These are phyloP conservation scores for Phialemoniopsis sp. DNA, from an alignment of 2,329 filamentous ascomycete species.

Conservation along the genomic window DNA sequence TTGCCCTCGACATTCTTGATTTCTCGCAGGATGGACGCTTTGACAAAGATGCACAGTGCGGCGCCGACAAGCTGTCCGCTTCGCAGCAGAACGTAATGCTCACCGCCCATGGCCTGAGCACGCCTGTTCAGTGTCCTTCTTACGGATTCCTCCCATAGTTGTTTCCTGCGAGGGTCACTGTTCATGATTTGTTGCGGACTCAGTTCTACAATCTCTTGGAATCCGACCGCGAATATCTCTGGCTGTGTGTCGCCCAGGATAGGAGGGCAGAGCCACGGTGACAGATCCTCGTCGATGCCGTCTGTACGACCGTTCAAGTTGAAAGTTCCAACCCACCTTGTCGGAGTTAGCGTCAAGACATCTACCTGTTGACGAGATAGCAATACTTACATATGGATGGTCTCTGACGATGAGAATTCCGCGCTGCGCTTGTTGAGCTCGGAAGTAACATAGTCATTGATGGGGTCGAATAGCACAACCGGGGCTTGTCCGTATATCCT, in stretches of 20 bases:
- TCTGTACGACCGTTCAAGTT: constrained; percentile 87
- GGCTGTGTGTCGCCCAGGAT: constrained; percentile 59
- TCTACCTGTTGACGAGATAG: neutral
- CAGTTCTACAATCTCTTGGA: constrained; percentile 97
- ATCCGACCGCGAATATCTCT: constrained; percentile 84
- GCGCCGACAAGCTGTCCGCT: constrained; percentile 94
- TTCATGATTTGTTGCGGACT: constrained; percentile 99
- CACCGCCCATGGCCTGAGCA: constrained; percentile 58
- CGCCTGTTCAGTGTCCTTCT: constrained; percentile 71
- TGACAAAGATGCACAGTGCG: constrained; percentile 88
- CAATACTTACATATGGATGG: constrained; percentile 65
- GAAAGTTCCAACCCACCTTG: constrained; percentile 73
- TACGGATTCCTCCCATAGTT: constrained; percentile 82
- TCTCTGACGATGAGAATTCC: constrained; percentile 72
- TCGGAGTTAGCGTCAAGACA: constrained; percentile 14
- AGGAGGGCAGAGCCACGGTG: constrained; percentile 77
- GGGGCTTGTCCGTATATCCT: constrained; percentile 77
- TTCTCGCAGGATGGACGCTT: constrained; percentile 66
- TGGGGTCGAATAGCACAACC: constrained; percentile 86
- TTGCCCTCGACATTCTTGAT: constrained; percentile 98
- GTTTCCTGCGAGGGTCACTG: constrained; percentile 81
- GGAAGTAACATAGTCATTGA: constrained; percentile 81
- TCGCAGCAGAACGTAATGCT: constrained; percentile 83
- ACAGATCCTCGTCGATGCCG: constrained; percentile 75
- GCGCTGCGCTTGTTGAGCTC: constrained; percentile 65